Conservation (phyloP, 2,329 filamentous ascomycete species). For the Trichophyton benhamiae region DNA sequence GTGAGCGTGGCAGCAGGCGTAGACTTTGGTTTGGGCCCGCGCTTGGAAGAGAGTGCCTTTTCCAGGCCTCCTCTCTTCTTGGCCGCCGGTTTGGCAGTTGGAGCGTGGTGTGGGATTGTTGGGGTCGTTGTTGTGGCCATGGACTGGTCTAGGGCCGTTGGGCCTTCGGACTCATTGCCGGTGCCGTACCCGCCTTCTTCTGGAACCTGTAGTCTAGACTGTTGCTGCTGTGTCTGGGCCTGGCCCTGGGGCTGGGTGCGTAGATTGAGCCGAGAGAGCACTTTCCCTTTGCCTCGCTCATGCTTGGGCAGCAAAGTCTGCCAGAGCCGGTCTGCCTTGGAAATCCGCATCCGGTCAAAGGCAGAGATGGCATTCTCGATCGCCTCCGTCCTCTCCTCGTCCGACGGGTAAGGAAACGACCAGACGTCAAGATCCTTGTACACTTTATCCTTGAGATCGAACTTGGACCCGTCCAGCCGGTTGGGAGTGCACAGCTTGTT, state of each 20-base stretch:
- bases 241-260: constrained; percentile 18
- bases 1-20: constrained; percentile 29
- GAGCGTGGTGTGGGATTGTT: constrained; percentile 12
- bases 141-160: background rate
- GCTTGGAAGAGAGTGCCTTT: constrained; percentile 34
- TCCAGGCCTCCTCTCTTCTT: constrained; percentile 31
- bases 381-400: constrained; percentile 46
- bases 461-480: constrained; percentile 38
- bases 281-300: constrained; percentile 50
- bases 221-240: constrained; percentile 29
- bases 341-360: constrained; percentile 49
- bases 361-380: constrained; percentile 52
- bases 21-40: constrained; percentile 33
- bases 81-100: constrained; percentile 20
- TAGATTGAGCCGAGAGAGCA: constrained; percentile 47
- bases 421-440: constrained; percentile 52
- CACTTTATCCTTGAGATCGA: constrained; percentile 44
- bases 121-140: constrained; percentile 19
- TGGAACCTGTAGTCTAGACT: constrained; percentile 24
- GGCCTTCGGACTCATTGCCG: constrained; percentile 27
- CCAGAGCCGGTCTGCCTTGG: constrained; percentile 50
- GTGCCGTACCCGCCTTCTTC: constrained; percentile 28
- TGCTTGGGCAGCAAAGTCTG: constrained; percentile 48
- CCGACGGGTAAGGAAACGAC: constrained; percentile 45
- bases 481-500: constrained; percentile 43